These are phyloP conservation scores for Selenicereus undatus DNA, from an alignment of 148 eudicot species.

Conservation along the genomic window DNA sequence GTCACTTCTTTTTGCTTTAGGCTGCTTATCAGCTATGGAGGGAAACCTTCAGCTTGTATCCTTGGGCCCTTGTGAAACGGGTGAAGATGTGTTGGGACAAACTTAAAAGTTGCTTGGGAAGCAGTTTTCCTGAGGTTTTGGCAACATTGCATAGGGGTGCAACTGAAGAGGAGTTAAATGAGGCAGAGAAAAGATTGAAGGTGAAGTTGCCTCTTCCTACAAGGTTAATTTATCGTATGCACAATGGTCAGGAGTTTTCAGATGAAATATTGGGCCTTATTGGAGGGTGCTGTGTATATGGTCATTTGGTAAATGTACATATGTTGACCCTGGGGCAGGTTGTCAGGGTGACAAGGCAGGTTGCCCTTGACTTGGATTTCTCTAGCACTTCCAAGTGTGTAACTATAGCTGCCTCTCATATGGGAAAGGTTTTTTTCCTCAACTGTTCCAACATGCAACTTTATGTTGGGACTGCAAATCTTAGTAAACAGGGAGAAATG, in stretches of 20 bases:
- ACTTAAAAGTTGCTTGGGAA: constrained; percentile 54
- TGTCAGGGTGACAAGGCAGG: constrained; percentile 31
- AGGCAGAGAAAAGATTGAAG: constrained; percentile 52
- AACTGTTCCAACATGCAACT: constrained; percentile 67
- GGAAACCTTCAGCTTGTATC: constrained; percentile 62
- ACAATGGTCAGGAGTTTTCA: constrained; percentile 68
- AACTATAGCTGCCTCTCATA: constrained; percentile 50
- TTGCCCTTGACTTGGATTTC: constrained; percentile 29
- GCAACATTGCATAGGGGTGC: constrained; percentile 62
- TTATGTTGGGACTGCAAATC: constrained; percentile 64
- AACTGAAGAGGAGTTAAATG: constrained; percentile 64
- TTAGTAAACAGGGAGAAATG: constrained; percentile 55
- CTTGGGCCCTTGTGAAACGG: constrained; percentile 77
- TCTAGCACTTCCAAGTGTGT: constrained; percentile 41
- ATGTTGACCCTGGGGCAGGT: constrained; percentile 48
- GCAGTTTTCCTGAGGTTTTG: constrained; percentile 63
- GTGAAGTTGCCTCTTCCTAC: constrained; percentile 75
- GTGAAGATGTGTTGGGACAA: constrained; percentile 66
- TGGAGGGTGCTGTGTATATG: constrained; percentile 76
- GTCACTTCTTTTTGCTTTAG: constrained; percentile 31
- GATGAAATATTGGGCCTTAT: constrained; percentile 57
- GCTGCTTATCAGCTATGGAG: constrained; percentile 79
- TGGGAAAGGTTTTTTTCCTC: constrained; percentile 47
- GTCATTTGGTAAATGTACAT: constrained; percentile 53
- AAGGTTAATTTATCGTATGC: constrained; percentile 73